Evolutionary conservation across 352 stramenopile genomes (phyloP), one percentile per base, ranked within the genome.

Genomic region (Pythium scleroteichum): DNA sequence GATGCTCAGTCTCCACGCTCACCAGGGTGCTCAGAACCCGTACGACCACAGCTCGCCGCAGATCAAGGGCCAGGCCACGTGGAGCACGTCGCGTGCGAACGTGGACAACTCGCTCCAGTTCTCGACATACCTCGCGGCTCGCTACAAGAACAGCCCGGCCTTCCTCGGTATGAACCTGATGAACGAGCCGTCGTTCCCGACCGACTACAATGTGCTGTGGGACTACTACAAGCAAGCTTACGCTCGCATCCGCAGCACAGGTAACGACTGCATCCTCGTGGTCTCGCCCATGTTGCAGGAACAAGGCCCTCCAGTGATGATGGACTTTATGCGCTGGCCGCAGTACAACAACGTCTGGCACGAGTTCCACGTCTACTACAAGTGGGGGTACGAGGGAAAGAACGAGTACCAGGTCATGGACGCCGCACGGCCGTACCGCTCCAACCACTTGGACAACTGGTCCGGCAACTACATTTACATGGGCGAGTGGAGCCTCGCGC

Each of bases 11-110:
- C 66, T 87, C 13, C 79, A 87, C 53, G 62, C 75, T 2, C 75
- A 85, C 42, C 60, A 75, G 20, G 75, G 76, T 5, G 85, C 75
- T 4, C 77, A 89, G 58, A 89, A 89, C 26, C 73, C 75, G 9
- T 69, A 67, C 58, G 78, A 85, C 49, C 74, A 85, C 42, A 88
- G 72, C 32, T 53, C 71, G 3, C 74, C 73, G 40, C 17, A 55
- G 3, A 53, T 57, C 0, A 44, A 66, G n/a, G 32, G 60, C 0
- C 32, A 24, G 0, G 33, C 52, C 0, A n/a, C 44, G 6, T 89
- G 79, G 79, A 66, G 60, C 24, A 35, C 63, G 1, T 66, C 27
- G 1, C 23, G 66, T 3, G 66, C 38, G 7, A 80, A 82, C 53
- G 46, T 72, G 12, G 35, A 79, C 23, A 79, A 64, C 55, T 85